phyloP scores from a whole-genome alignment of 768 basidiomycete species.

The Suillus ampliporus region DNA sequence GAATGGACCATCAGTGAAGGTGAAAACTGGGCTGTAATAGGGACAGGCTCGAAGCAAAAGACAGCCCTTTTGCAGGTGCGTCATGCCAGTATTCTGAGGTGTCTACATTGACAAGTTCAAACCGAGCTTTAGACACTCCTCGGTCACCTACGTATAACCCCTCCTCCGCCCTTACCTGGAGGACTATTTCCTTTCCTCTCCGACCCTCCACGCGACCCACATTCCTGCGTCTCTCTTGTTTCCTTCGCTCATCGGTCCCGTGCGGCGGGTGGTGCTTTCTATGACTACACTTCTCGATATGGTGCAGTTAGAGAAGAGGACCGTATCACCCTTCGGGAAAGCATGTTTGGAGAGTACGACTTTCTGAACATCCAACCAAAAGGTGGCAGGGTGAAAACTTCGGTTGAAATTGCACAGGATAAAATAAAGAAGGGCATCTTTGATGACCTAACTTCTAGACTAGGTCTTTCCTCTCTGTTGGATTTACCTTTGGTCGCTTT shows the following conservation, averaged over 20 bases:
- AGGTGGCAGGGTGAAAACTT: slow-evolving; percentile 25
- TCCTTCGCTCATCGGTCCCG: slow-evolving; percentile 70
- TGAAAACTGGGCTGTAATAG: slow-evolving; percentile 80
- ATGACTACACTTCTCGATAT: slow-evolving; percentile 93
- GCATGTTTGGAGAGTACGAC: slow-evolving; percentile 61
- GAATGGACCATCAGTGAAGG: slow-evolving; percentile 64
- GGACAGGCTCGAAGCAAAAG: slow-evolving; percentile 68
- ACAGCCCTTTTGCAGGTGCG: slow-evolving; percentile 68
- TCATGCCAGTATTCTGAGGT: not conserved
- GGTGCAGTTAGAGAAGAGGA: slow-evolving; percentile 89
- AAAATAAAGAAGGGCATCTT: slow-evolving; percentile 45
- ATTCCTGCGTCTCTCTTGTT: slow-evolving; percentile 57
- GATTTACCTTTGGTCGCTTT: slow-evolving; percentile 85
- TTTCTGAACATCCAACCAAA: slow-evolving; percentile 37
- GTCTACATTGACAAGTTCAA: slow-evolving; percentile 1
- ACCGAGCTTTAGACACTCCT: slow-evolving; percentile 56
- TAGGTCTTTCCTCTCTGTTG: slow-evolving; percentile 69
- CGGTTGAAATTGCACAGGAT: slow-evolving; percentile 32
- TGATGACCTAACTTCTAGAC: slow-evolving; percentile 53
- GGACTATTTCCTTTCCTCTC: slow-evolving; percentile 83
- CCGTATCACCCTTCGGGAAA: slow-evolving; percentile 73
- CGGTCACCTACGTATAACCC: slow-evolving; percentile 73
- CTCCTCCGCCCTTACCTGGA: slow-evolving; percentile 60
- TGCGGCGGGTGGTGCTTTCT: slow-evolving; percentile 73
- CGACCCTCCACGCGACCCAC: slow-evolving; percentile 49